Conservation (phyloP, 2,329 filamentous ascomycete species). For the Monilinia aucupariae region DNA sequence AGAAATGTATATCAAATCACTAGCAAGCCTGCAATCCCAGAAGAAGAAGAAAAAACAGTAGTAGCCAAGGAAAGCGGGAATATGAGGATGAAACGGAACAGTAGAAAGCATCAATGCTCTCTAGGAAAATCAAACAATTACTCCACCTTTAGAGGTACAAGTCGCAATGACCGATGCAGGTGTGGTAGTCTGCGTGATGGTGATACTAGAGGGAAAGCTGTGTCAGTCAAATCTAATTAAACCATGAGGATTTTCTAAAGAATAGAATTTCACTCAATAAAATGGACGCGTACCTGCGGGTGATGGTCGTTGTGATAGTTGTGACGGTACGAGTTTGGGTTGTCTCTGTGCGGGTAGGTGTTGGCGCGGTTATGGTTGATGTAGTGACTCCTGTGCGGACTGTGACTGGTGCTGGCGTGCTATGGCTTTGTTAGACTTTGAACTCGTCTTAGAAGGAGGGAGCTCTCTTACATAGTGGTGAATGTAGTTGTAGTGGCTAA, state of each 20-base stretch:
- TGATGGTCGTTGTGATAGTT: slow-evolving; percentile 6
- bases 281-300: slow-evolving; percentile 9
- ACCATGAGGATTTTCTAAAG: neutral
- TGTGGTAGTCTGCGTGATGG: slow-evolving; percentile 10
- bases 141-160: slow-evolving; percentile 10
- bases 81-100: no score
- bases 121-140: neutral
- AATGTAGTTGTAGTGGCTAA: slow-evolving; percentile 7
- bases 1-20: neutral
- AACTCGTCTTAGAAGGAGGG: neutral
- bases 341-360: slow-evolving; percentile 6
- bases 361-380: slow-evolving; percentile 8
- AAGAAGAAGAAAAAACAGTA: neutral
- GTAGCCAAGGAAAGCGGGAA: neutral
- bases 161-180: slow-evolving; percentile 5
- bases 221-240: neutral
- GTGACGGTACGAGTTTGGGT: neutral
- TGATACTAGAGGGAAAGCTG: neutral
- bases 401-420: slow-evolving; percentile 12
- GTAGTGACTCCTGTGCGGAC: slow-evolving; percentile 6
- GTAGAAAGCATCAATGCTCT: neutral
- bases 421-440: neutral
- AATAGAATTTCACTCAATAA: neutral
- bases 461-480: slow-evolving; percentile 2
- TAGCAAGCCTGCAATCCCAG: neutral